Percentiles rank a stretch among this genome's conserved stretches.
Evolutionary conservation across 2,329 filamentous ascomycete genomes (phyloP).

Genomic region (Pseudocercospora vitis): DNA sequence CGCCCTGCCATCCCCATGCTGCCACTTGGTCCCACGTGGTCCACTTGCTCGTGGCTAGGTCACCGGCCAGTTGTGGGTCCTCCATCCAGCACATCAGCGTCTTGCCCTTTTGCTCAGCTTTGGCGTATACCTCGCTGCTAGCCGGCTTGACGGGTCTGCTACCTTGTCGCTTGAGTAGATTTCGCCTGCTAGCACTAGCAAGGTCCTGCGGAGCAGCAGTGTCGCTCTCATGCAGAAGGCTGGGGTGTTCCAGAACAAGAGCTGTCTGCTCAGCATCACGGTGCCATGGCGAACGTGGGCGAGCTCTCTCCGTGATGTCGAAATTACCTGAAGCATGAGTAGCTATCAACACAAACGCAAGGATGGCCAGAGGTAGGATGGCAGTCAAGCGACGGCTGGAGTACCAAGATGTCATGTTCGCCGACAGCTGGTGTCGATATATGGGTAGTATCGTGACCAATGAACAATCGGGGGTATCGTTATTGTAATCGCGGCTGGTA

Average conservation of each 20-base stretch:
- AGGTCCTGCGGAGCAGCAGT: neutral
- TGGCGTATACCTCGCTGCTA: neutral
- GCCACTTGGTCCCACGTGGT: constrained; percentile 6
- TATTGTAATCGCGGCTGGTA: neutral
- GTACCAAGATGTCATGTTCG: neutral
- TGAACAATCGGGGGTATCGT: neutral
- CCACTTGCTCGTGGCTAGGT: constrained; percentile 3
- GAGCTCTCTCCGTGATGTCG: neutral
- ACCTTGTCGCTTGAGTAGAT: neutral
- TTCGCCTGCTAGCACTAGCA: neutral
- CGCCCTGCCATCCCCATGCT: constrained; percentile 8
- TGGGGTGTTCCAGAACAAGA: neutral
- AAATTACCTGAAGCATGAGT: neutral
- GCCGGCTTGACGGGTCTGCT: neutral
- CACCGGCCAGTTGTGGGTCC: constrained; percentile 10
- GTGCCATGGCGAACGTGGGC: neutral
- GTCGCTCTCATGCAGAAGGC: neutral
- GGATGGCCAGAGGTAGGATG: neutral
- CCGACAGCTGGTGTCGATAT: neutral
- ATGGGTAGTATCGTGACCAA: neutral
- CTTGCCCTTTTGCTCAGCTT: constrained; percentile 10
- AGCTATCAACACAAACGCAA: neutral
- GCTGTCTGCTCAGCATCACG: neutral
- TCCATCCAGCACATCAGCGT: constrained; percentile 15
- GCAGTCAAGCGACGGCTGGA: neutral